Conservation (phyloP, 202 grass and related monocot species). For the Saccharum hybrid region DNA sequence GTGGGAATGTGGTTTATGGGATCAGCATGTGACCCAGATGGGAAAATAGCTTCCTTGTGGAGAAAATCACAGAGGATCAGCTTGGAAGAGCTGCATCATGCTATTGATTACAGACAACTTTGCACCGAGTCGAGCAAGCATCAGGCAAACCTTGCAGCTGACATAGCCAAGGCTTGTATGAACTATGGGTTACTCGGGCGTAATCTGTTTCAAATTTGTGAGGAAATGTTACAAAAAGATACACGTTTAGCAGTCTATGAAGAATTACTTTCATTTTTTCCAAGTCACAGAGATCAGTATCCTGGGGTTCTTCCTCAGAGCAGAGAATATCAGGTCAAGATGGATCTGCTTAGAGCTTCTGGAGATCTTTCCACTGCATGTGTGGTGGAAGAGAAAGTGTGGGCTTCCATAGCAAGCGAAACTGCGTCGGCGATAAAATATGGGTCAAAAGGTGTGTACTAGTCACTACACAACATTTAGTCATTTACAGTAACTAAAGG, state of each 20-base stretch:
- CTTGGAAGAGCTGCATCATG: constrained; percentile 87
- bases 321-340: constrained; percentile 82
- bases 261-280: constrained; percentile 70
- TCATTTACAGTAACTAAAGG: constrained; percentile 5
- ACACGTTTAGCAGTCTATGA: constrained; percentile 56
- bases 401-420: constrained; percentile 79
- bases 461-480: constrained; percentile 22
- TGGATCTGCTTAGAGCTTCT: constrained; percentile 86
- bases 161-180: constrained; percentile 76
- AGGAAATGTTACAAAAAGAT: constrained; percentile 74
- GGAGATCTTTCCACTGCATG: constrained; percentile 70
- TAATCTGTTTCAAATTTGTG: constrained; percentile 78
- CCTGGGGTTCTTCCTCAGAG: constrained; percentile 71
- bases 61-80: constrained; percentile 71
- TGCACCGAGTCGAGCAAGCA: constrained; percentile 61
- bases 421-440: constrained; percentile 83
- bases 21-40: constrained; percentile 44
- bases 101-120: constrained; percentile 72
- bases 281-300: constrained; percentile 46
- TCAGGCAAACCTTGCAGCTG: constrained; percentile 72
- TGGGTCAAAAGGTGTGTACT: constrained; percentile 69
- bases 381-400: constrained; percentile 75
- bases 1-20: constrained; percentile 87
- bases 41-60: constrained; percentile 61
- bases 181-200: constrained; percentile 79